Conservation (phyloP, 164 flowering plant species). For the Vitis rupestris region DNA sequence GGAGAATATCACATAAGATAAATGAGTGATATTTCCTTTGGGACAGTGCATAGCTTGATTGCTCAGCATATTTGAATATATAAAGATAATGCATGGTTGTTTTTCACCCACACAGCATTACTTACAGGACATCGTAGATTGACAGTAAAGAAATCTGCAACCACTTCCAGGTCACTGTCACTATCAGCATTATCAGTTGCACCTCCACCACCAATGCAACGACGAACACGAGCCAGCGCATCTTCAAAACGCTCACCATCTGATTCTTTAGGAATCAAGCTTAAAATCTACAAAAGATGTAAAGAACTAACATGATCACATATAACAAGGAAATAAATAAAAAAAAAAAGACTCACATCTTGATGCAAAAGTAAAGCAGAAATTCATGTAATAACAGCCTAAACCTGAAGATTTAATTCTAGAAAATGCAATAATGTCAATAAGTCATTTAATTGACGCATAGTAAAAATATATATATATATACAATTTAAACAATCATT, state of each 20-base stretch:
- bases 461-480: too few species aligned
- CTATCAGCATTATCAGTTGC: constrained; percentile 79
- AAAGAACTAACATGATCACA: neutral
- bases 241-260: constrained; percentile 89
- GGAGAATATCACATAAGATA: too few species aligned
- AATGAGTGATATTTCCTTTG: too few species aligned
- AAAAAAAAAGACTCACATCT: neutral
- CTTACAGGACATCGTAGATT: constrained; percentile 98
- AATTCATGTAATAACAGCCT: too few species aligned
- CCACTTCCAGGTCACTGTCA: constrained; percentile 94
- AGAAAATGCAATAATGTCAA: too few species aligned
- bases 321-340: neutral
- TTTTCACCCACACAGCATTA: constrained; percentile 2
- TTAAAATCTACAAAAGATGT: constrained; percentile 50
- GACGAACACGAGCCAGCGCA: constrained; percentile 90
- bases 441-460: too few species aligned
- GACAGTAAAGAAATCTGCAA: constrained; percentile 73
- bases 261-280: constrained; percentile 71
- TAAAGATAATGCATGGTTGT: neutral
- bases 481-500: too few species aligned
- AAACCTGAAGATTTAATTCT: too few species aligned
- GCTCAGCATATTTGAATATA: too few species aligned
- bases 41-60: too few species aligned
- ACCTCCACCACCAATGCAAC: constrained; percentile 86
- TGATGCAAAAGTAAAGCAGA: too few species aligned